Base-by-base conservation (phyloP, 2,329 filamentous ascomycete species). In the Clonostachys chloroleuca region DNA sequence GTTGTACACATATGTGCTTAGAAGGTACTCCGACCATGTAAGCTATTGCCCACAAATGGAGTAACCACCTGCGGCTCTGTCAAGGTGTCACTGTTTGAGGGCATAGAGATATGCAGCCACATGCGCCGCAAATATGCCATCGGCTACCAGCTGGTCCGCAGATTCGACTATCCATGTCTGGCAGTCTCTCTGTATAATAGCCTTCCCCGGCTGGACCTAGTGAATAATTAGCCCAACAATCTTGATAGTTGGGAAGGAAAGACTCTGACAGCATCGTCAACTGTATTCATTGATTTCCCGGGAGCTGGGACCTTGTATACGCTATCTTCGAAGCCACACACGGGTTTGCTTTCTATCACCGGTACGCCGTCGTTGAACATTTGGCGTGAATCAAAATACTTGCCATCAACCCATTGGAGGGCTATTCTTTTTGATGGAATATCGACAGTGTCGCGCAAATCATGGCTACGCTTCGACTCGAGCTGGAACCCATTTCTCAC, bases 121-220 rank as follows among this genome's bases (percentile, higher is more conserved):
- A 9, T 53, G 51, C 4, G 9, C 12, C 9, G n/a, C 40, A 34
- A 65, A 55, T n/a, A 66, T 60, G 3, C 50, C 40, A 16, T 62
- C 58, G 4, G n/a, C 37, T 10, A 58, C 54, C 20, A 66, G 57
- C 45, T 61, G 54, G 5, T 59, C 51, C 1, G 61, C 60, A 6
- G 62, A 60, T 47, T 66, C 62, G 6, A 65, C 54, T 44, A 65
- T 59, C 64, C 63, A 68, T 12, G 61, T 65, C 53, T 68, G 61
- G 43, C 63, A 68, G 40, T 67, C 52, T 34, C 54, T 58, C 40
- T 62, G 61, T n/a, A 34, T 50, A 37, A 65, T 45, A 47, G 49
- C 62, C 35, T 42, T 51, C 13, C 52, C 46, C n/a, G 44, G n/a
- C 24, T 6, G 7, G 2, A 12, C 14, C 43, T 39, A 10, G 24